Percentiles rank a stretch among this genome's conserved stretches.
These are phyloP conservation scores for Aureobasidium sp. DNA, from an alignment of 2,329 filamentous ascomycete genomes.

Conservation along the genomic window DNA sequence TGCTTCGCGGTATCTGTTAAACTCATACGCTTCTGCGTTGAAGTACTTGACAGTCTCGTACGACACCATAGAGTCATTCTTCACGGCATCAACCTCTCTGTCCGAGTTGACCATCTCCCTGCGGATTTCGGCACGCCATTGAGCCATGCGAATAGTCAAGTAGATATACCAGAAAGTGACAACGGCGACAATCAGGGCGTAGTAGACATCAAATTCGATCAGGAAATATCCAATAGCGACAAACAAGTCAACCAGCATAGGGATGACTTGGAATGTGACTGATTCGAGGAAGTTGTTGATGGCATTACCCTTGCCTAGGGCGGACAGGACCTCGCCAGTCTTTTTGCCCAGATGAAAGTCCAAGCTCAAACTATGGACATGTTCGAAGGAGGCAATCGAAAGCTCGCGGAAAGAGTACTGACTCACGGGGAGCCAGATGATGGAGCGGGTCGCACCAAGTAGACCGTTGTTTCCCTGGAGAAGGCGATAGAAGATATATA, in stretches of 20 bases:
- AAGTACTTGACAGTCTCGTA: conserved; percentile 75
- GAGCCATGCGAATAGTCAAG: conserved; percentile 91
- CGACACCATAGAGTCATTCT: conserved; percentile 98
- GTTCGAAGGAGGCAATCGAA: conserved; percentile 92
- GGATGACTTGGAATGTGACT: conserved; percentile 89
- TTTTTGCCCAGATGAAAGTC: conserved; percentile 97
- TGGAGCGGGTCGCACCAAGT: conserved; percentile 71
- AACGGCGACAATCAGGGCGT: conserved; percentile 80
- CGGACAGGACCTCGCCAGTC: conserved; percentile 91
- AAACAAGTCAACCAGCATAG: conserved; percentile 85
- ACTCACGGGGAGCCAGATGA: conserved; percentile 92
- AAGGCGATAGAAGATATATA: conserved; percentile 72
- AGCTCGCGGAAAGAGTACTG: conserved; percentile 95
- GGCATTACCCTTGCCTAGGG: conserved; percentile 88
- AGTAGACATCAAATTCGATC: conserved; percentile 74
- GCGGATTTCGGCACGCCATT: conserved; percentile 83
- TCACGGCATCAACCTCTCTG: conserved; percentile 91
- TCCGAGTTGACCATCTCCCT: conserved; percentile 93
- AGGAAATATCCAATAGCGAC: conserved; percentile 80
- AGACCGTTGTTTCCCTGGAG: conserved; percentile 86
- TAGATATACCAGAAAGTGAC: conserved; percentile 96
- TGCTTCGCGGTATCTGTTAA: conserved; percentile 49
- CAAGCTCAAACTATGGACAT: conserved; percentile 88
- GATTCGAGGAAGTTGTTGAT: conserved; percentile 97
- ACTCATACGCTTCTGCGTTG: conserved; percentile 54